phyloP scores from a whole-genome alignment of 805 yeast genomes.

The Schwanniomyces vanrijiae region DNA sequence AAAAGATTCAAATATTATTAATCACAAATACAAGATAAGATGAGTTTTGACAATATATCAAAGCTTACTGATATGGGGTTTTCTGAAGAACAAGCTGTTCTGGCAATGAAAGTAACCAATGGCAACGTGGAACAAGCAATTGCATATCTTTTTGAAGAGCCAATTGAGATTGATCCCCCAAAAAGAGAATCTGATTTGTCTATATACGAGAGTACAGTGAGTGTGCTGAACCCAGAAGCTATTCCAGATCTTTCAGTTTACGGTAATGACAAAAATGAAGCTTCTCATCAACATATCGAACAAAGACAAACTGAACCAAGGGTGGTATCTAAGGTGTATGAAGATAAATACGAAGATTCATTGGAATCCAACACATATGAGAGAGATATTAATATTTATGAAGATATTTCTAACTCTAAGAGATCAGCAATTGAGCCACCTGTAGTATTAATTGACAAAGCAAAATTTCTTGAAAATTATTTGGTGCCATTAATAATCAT shows the following conservation, averaged over 20 bases:
- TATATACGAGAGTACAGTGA: constrained; percentile 20
- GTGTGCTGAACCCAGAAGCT: constrained; percentile 27
- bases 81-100: constrained; percentile 31
- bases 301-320: not conserved
- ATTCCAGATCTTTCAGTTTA: constrained; percentile 26
- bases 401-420: not conserved
- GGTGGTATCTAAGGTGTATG: not conserved
- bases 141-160: constrained; percentile 35
- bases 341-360: not conserved
- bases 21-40: not conserved
- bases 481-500: constrained; percentile 28
- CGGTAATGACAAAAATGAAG: constrained; percentile 1
- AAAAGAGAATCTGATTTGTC: constrained; percentile 5
- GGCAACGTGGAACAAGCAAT: constrained; percentile 28
- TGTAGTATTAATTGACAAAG: constrained; percentile 13
- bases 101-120: constrained; percentile 32
- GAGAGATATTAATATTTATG: not conserved
- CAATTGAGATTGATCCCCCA: constrained; percentile 16
- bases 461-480: constrained; percentile 21
- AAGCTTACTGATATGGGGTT: constrained; percentile 41
- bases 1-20: not conserved
- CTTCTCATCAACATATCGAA: not conserved
- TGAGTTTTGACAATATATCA: constrained; percentile 15
- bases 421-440: constrained; percentile 12
- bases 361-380: not conserved